A percentile compares a stretch with the other conserved stretches of the same genome.
These are phyloP conservation scores for Colletotrichum sp. DNA, from an alignment of 2,329 filamentous ascomycete species.

Conservation along the genomic window DNA sequence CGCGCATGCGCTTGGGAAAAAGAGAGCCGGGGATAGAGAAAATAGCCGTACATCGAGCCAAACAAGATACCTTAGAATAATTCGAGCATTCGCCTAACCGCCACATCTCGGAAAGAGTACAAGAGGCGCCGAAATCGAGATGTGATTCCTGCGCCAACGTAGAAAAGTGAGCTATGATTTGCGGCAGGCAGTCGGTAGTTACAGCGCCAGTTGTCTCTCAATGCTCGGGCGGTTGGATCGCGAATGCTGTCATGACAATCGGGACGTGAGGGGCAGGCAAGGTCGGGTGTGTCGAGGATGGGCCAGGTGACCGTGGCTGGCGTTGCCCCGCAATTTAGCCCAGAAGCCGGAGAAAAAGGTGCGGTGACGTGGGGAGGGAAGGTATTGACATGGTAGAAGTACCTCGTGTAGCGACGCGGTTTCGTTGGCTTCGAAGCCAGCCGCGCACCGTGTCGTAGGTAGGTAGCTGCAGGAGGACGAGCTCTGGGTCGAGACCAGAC, in stretches of 20 bases:
- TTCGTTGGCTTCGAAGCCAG: not conserved
- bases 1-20: not conserved
- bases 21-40: not conserved
- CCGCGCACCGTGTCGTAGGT: not conserved
- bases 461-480: not conserved
- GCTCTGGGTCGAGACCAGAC: not conserved
- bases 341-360: slow-evolving; percentile 16
- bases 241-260: slow-evolving; percentile 3
- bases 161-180: not conserved
- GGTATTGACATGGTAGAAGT: slow-evolving; percentile 1
- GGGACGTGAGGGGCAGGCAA: slow-evolving; percentile 12
- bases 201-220: not conserved
- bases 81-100: not conserved
- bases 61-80: not conserved
- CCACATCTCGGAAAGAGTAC: not conserved
- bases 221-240: not conserved
- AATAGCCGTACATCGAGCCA: not conserved
- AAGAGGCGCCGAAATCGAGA: not conserved
- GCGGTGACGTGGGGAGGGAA: slow-evolving; percentile 16
- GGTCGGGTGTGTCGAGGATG: not conserved
- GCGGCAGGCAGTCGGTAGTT: slow-evolving; percentile 1
- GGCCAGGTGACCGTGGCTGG: slow-evolving; percentile 13
- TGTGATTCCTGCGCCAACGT: not conserved
- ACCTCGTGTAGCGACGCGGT: slow-evolving; percentile 7
- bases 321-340: slow-evolving; percentile 17